Percentiles rank a stretch among this genome's conserved stretches.
These are phyloP conservation scores for Xylariaceae sp. DNA, from an alignment of 2,329 filamentous ascomycete species.

Conservation along the genomic window DNA sequence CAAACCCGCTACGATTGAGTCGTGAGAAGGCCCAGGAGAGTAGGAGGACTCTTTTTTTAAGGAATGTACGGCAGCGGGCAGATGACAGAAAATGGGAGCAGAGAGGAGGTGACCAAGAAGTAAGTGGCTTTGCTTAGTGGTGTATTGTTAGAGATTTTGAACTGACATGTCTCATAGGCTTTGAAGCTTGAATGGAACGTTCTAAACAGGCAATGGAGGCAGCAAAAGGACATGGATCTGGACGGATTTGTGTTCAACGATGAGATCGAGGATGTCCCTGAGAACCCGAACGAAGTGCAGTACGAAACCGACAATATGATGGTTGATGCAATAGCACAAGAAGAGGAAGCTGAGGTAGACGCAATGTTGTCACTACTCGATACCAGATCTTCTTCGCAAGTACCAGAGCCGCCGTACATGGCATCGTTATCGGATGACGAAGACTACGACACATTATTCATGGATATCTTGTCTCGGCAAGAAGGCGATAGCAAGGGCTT, in stretches of 20 bases:
- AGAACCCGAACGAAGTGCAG: constrained; percentile 40
- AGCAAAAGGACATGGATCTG: constrained; percentile 48
- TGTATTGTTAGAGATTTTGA: neutral
- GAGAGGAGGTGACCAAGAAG: constrained; percentile 68
- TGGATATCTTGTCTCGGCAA: constrained; percentile 63
- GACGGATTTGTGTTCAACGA: constrained; percentile 54
- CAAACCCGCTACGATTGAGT: constrained; percentile 67
- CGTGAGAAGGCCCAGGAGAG: constrained; percentile 69
- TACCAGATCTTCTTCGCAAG: constrained; percentile 24
- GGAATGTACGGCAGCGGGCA: constrained; percentile 66
- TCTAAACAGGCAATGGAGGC: constrained; percentile 46
- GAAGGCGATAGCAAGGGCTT: constrained; percentile 34
- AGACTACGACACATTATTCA: constrained; percentile 70
- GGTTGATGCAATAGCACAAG: constrained; percentile 57
- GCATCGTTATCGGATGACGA: constrained; percentile 59
- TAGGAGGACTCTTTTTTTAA: constrained; percentile 72
- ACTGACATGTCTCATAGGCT: constrained; percentile 38
- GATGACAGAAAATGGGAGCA: constrained; percentile 67
- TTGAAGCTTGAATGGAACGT: constrained; percentile 53
- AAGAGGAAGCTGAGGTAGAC: constrained; percentile 65
- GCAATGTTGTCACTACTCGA: constrained; percentile 60
- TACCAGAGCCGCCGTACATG: constrained; percentile 42
- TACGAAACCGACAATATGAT: constrained; percentile 52
- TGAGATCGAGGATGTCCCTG: constrained; percentile 59
- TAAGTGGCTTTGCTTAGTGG: constrained; percentile 34